Evolutionary conservation across 192 early-diverging fungal genomes (phyloP), one percentile per base, ranked within the genome.

Genomic region (Phycomyces nitens): DNA sequence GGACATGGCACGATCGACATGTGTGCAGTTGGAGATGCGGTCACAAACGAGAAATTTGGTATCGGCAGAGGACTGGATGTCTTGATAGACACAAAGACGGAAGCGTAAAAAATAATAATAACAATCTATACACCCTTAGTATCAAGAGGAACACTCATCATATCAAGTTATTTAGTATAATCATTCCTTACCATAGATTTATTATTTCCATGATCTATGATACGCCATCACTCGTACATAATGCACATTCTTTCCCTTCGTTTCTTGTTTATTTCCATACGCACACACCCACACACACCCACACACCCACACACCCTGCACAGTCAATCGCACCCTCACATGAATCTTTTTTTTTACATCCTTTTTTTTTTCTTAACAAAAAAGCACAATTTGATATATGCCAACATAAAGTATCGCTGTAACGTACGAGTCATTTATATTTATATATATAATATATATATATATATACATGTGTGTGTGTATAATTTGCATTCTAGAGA

Each of bases 1-100:
- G 79, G 79, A 11, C 61, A 73, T 40, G 79, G 79, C 15, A 69
- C 74, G 22, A 66, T 81, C 23, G 79, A 81, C 29, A 71, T 77
- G 38, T 77, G 63, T 24, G 64, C 76, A 42, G 65, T 80, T 21
- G 75, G 74, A 0, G 71, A 79, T 24, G 9, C 62, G 4, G 18
- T 38, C 7, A 42, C 59, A 12, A 53, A 23, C 34, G 60, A 56
- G 22, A 56, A 61, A 11, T 1, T 52, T 22, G 55, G 44, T 26
- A 51, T 69, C 24, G 60, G 40, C 16, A 47, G 53, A 52, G 29
- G 52, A 14, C 53, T 62, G 11, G 55, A 62, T 29, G 62, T 69
- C 38, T 42, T 69, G 8, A 55, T 41, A 18, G 66, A 44, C n/a
- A 54, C 21, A n/a, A 29, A 24, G 11, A 4, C 21, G 20, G 53